Evolutionary conservation across 352 stramenopile species (phyloP).

Genomic region (Globisporangium spiculum): DNA sequence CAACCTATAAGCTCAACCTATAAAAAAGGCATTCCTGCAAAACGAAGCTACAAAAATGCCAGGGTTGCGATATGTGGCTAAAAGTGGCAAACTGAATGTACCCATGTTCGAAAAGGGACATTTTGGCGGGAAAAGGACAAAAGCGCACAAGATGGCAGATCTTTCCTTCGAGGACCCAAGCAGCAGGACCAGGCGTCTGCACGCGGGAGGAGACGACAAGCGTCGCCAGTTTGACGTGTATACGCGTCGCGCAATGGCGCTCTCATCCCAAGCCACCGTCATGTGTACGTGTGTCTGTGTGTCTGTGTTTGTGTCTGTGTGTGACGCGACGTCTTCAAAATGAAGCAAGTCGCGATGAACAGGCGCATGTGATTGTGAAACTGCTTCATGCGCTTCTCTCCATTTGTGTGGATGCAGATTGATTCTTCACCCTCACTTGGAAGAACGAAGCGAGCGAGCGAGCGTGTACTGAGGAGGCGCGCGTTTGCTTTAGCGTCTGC

Average conservation of each 20-base stretch:
- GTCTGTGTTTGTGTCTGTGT: too few relatives aligned
- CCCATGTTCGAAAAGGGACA: not conserved
- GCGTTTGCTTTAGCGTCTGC: not conserved
- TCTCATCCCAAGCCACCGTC: too few relatives aligned
- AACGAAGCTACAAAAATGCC: not conserved
- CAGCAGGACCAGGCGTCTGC: too few relatives aligned
- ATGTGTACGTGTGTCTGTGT: too few relatives aligned
- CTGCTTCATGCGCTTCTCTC: not conserved
- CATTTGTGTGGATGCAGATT: not conserved
- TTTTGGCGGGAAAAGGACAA: not conserved
- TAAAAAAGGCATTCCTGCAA: not conserved
- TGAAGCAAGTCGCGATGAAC: too few relatives aligned
- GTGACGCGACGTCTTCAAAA: too few relatives aligned
- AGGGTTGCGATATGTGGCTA: not conserved
- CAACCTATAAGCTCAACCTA: not conserved
- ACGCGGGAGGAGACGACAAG: too few relatives aligned
- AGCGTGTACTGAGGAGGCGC: not conserved
- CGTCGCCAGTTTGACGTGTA: too few relatives aligned
- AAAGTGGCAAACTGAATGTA: not conserved
- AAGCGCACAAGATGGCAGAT: too few relatives aligned
- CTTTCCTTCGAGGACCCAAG: too few relatives aligned
- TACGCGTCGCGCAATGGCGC: too few relatives aligned
- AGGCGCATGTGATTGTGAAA: not conserved
- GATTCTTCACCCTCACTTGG: not conserved
- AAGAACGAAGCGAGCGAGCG: not conserved